Evolutionary conservation across 2,329 filamentous ascomycete species (phyloP), one percentile per base, ranked within the genome.

Genomic region (Teratosphaeria gauchensis): DNA sequence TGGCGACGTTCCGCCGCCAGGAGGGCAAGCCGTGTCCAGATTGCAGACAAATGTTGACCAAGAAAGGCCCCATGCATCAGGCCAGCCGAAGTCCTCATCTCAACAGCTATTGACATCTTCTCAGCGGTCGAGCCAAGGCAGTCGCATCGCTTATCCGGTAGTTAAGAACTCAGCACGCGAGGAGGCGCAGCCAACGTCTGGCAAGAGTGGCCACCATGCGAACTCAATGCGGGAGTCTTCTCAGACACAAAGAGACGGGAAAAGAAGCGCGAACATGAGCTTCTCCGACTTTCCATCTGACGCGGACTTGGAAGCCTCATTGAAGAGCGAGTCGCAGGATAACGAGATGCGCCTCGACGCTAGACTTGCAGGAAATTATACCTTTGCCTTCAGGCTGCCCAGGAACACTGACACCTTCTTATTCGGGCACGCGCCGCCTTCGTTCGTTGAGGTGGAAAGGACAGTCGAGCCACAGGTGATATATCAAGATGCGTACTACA

Each of bases 401-500:
- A 14, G 42, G 3, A 56, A 57, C 24, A 35, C 59, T 3, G 53
- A 63, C 31, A 68, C 71, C 1, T 63, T 74, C 30, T 73, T 74
- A 55, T 76, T 75, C 55, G 64, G 66, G 7, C 62, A 64, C 24
- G 56, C 72, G 3, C 77, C 80, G 31, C 80, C 80, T 2, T 69
- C 73, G 1, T 59, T 59, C 53, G 62, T 76, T 35, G 52, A 80
- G 78, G 65, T 90, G 1, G 68, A 75, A 2, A 75, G 76, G 1
- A 87, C 84, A 0, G 79, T 90, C 71, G 73, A 79, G 8, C 87
- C 88, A 0, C 79, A 86, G 59, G 81, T 88, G 14, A 81, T 96
- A 54, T 95, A 96, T 63, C 89, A 91, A 71, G 86, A 91, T 69
- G 86, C 92, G 0, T 92, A 87, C 68, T 97, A 96, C 70, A 89